Evolutionary conservation across 495 filamentous ascomycete species (phyloP).

Genomic region (Staphylotrichum tortipilum): DNA sequence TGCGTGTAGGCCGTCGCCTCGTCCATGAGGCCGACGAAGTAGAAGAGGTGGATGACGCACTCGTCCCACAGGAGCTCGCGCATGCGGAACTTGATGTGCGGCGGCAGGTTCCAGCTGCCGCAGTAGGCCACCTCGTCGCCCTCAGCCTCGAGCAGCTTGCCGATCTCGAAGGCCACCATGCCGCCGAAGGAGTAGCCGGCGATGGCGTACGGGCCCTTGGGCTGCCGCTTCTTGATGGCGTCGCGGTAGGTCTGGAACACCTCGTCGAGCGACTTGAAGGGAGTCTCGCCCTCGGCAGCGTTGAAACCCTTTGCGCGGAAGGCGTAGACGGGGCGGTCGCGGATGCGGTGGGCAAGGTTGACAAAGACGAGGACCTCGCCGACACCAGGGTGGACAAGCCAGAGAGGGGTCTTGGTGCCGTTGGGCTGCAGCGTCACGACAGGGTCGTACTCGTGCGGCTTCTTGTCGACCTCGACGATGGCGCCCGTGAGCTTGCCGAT

Average conservation of each 20-base stretch:
- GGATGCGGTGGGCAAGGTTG: conserved; percentile 35
- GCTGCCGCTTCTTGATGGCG: conserved; percentile 40
- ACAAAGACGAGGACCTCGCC: conserved; percentile 53
- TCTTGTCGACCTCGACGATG: background rate
- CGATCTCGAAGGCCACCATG: conserved; percentile 48
- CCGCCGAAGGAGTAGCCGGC: conserved; percentile 48
- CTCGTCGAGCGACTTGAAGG: conserved; percentile 31
- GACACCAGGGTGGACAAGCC: conserved; percentile 49
- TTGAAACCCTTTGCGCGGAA: conserved; percentile 48
- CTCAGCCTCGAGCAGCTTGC: conserved; percentile 36
- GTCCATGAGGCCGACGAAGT: conserved; percentile 41
- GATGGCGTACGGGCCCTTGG: conserved; percentile 47
- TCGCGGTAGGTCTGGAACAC: conserved; percentile 30
- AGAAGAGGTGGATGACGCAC: conserved; percentile 38
- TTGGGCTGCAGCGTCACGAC: conserved; percentile 36
- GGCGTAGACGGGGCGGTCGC: conserved; percentile 46
- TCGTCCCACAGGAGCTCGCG: conserved; percentile 39
- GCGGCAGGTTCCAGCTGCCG: conserved; percentile 38
- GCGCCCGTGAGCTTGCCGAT: conserved; percentile 2
- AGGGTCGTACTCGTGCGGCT: conserved; percentile 34
- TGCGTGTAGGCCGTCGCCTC: conserved; percentile 26
- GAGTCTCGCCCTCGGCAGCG: conserved; percentile 28
- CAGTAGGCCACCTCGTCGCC: conserved; percentile 26
- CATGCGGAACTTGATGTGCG: conserved; percentile 47
- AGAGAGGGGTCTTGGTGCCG: conserved; percentile 45